Evolutionary conservation across 2,329 filamentous ascomycete genomes (phyloP), one percentile per base, ranked within the genome.

Genomic region (Didymosphaeria variabile): DNA sequence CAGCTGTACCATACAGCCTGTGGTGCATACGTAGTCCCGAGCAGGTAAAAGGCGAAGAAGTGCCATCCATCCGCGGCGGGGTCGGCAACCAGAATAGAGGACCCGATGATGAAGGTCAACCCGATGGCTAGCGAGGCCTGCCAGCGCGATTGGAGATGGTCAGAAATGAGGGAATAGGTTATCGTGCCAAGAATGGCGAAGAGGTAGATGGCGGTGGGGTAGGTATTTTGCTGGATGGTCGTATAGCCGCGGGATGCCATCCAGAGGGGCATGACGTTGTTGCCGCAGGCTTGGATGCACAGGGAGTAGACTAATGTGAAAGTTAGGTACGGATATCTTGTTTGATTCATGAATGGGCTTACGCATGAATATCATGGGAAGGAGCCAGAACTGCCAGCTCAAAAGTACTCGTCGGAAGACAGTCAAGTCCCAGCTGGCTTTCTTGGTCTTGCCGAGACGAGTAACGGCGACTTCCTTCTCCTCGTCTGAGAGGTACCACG

Each of bases 231-330:
- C 23, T 52, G 49, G 3, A 52, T 52, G n/a, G 19, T 36, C 1
- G 49, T 52, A 32, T 52, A 52, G 31, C 49, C 49, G 4, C 49
- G 49, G 3, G 49, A 52, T 15, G 49, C 49, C 49, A 52, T 52
- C 49, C 49, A 52, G 15, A 52, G 49, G 19, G 49, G 49, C 49
- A 52, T 52, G 32, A 52, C 49, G 32, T 52, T 52, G 32, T 52
- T 52, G 31, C 49, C 49, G 49, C 49, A 52, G 21, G 49, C 49
- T 40, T 52, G 49, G 5, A 52, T 52, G 32, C 49, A 52, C n/a
- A 52, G 49, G 19, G 49, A 52, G 13, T 52, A 52, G 19, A 52
- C 45, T 47, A n/a, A 31, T 47, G 12, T 13, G 9, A 47, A 17
- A 15, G 15, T 47, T 6, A 47, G 45, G 8, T 44, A 4, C 9